phyloP scores from a whole-genome alignment of 2,329 filamentous ascomycete genomes.

The Ophiostoma angusticollis region DNA sequence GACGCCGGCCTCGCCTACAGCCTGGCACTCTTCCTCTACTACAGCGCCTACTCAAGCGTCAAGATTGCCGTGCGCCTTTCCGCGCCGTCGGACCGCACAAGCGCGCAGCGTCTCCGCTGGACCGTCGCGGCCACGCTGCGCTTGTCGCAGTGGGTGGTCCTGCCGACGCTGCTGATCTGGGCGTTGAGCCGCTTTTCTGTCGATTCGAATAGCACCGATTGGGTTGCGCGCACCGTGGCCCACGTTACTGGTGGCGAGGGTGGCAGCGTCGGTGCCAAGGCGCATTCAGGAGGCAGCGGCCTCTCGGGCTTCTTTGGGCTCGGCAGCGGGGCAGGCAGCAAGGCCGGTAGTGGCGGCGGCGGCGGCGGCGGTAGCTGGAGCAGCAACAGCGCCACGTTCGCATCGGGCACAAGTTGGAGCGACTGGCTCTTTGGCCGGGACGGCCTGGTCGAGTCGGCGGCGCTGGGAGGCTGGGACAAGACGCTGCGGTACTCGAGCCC shows the following conservation, averaged over 20 bases:
- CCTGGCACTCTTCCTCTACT: slow-evolving; percentile 76
- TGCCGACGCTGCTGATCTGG: slow-evolving; percentile 85
- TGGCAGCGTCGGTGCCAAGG: background rate
- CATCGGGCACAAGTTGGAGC: slow-evolving; percentile 48
- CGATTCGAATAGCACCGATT: slow-evolving; percentile 46
- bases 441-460: slow-evolving; percentile 65
- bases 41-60: slow-evolving; percentile 73
- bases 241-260: slow-evolving; percentile 10
- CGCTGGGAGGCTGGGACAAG: slow-evolving; percentile 81
- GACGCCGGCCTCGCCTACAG: slow-evolving; percentile 92
- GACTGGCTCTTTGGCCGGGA: slow-evolving; percentile 85
- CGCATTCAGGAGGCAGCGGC: too few relatives aligned
- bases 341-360: slow-evolving; percentile 1
- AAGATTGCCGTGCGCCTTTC: slow-evolving; percentile 41
- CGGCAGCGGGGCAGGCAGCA: background rate
- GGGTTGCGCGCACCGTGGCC: slow-evolving; percentile 15
- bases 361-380: background rate
- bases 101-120: slow-evolving; percentile 58
- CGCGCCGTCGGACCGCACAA: slow-evolving; percentile 47
- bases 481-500: slow-evolving; percentile 81
- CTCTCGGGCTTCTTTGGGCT: slow-evolving; percentile 8
- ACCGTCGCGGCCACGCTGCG: slow-evolving; percentile 56
- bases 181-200: slow-evolving; percentile 89
- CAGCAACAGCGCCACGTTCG: background rate
- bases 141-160: slow-evolving; percentile 72